Percentiles rank a stretch among this genome's conserved stretches.
phyloP scores from a whole-genome alignment of 768 basidiomycete species.

The Suillus americanus region DNA sequence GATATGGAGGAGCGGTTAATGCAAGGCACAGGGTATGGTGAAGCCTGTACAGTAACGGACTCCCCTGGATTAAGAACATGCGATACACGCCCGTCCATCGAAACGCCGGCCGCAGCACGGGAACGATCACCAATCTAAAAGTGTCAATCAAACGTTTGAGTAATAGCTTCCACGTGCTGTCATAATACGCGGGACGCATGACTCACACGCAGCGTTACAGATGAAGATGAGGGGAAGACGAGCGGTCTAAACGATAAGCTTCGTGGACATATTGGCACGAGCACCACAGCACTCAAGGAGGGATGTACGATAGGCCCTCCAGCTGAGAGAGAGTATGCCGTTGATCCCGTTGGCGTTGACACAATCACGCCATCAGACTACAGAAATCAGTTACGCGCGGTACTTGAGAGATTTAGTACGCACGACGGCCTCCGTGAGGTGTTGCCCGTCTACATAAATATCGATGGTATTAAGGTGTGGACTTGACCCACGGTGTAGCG shows the following conservation, averaged over 20 bases:
- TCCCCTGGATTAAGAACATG: conserved; percentile 83
- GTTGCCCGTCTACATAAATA: conserved; percentile 91
- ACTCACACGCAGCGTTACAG: conserved; percentile 70
- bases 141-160: conserved; percentile 1
- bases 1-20: conserved; percentile 83
- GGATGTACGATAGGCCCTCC: conserved; percentile 97
- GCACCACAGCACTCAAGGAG: conserved; percentile 81
- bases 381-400: conserved; percentile 15
- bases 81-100: conserved; percentile 90
- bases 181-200: background rate
- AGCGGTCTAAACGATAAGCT: conserved; percentile 91
- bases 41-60: conserved; percentile 81
- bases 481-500: conserved; percentile 87
- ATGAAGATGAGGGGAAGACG: conserved; percentile 82
- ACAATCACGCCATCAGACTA: conserved; percentile 94
- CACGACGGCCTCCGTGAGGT: conserved; percentile 94
- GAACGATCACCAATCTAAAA: conserved; percentile 79
- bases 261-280: conserved; percentile 95
- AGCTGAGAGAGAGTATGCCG: conserved; percentile 93
- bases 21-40: conserved; percentile 89
- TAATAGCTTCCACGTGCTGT: conserved; percentile 7
- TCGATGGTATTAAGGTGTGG: conserved; percentile 93
- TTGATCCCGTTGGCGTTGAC: conserved; percentile 95
- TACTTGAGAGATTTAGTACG: conserved; percentile 32
- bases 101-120: conserved; percentile 84